Percentiles rank a stretch among this genome's conserved stretches.
These are phyloP conservation scores for Lunasporangiospora selenospora DNA, from an alignment of 192 early-diverging fungal species.

Conservation along the genomic window DNA sequence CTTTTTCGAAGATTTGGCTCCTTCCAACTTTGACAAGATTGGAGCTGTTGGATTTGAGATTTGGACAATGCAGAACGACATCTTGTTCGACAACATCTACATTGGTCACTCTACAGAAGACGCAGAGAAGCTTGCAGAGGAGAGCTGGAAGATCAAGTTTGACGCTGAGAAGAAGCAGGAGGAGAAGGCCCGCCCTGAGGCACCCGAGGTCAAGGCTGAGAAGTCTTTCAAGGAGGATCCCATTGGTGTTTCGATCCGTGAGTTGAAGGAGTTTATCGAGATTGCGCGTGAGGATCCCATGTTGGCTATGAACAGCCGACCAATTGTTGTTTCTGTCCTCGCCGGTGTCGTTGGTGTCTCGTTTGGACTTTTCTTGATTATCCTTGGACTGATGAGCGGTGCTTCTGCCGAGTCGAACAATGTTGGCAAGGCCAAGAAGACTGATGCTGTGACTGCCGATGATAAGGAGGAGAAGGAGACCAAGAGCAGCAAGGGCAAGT, in stretches of 20 bases:
- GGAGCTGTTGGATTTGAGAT: slow-evolving; percentile 89
- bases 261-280: slow-evolving; percentile 45
- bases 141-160: slow-evolving; percentile 82
- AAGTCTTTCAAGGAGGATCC: slow-evolving; percentile 47
- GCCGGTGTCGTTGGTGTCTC: slow-evolving; percentile 31
- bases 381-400: slow-evolving; percentile 40
- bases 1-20: slow-evolving; percentile 82
- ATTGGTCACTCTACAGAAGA: slow-evolving; percentile 74
- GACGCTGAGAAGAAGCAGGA: slow-evolving; percentile 69
- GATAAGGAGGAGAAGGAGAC: slow-evolving; percentile 22
- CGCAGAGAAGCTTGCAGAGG: slow-evolving; percentile 74
- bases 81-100: slow-evolving; percentile 93
- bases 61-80: slow-evolving; percentile 92
- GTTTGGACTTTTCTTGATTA: slow-evolving; percentile 33
- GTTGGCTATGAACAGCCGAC: slow-evolving; percentile 46
- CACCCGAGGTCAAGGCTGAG: slow-evolving; percentile 6
- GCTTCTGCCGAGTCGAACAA: slow-evolving; percentile 5
- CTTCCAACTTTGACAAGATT: slow-evolving; percentile 82
- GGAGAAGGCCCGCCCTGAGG: slow-evolving; percentile 48
- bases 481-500: slow-evolving; percentile 1
- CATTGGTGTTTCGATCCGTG: slow-evolving; percentile 23
- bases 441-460: slow-evolving; percentile 47
- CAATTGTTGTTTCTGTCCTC: slow-evolving; percentile 38
- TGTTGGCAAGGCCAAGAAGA: slow-evolving; percentile 45
- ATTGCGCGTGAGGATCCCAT: slow-evolving; percentile 45